Evolutionary conservation across 2,329 filamentous ascomycete species (phyloP).

Genomic region (Trichoderma cornu-damae): DNA sequence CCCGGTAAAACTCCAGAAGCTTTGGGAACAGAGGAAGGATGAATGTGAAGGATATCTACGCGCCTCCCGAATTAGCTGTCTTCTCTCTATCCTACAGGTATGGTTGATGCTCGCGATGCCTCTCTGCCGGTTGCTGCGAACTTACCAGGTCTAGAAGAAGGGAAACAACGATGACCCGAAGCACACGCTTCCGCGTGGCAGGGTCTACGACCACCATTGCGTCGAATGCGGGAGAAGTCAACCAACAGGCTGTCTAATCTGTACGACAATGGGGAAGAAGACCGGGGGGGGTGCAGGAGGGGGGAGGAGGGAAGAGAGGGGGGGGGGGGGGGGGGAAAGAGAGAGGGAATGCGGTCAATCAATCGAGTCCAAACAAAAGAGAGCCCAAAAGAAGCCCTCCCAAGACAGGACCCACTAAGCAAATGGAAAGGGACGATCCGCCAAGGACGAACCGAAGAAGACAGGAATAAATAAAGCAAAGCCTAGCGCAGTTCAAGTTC

Average conservation of each 20-base stretch:
- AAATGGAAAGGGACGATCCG: conserved; percentile 2
- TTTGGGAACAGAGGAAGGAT: conserved; percentile 95
- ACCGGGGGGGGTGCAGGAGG: too few species aligned
- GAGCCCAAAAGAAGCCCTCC: background rate
- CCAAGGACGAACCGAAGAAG: background rate
- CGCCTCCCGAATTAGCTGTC: conserved; percentile 13
- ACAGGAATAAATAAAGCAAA: background rate
- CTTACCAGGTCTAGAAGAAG: conserved; percentile 80
- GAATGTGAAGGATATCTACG: conserved; percentile 93
- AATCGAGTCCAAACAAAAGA: background rate
- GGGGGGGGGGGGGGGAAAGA: too few species aligned
- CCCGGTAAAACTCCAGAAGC: conserved; percentile 92
- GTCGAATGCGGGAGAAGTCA: background rate
- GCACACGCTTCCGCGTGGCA: conserved; percentile 67
- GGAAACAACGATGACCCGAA: conserved; percentile 83
- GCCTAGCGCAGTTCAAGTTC: background rate
- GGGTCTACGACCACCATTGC: conserved; percentile 44
- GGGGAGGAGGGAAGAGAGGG: too few species aligned
- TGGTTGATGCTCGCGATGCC: background rate
- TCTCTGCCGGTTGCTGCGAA: background rate
- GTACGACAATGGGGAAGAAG: background rate
- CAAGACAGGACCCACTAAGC: background rate
- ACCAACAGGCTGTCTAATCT: conserved; percentile 17
- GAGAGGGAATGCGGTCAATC: background rate
- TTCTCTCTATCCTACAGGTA: background rate